Conservation (phyloP, 768 basidiomycete genomes). For the Pleurotus citrinopileatus region DNA sequence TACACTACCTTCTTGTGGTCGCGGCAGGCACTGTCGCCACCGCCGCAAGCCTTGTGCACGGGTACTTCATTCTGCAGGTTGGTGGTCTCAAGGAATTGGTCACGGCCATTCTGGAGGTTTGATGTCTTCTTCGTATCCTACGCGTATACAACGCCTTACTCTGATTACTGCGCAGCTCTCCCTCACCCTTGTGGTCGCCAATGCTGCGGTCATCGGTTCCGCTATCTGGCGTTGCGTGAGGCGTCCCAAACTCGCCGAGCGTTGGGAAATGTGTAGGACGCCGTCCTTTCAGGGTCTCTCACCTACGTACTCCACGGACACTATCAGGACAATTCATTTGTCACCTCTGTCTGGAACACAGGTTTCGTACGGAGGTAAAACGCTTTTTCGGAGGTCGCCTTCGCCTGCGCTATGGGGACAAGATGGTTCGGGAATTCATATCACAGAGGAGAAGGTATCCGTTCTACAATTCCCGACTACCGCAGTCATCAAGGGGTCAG, state of each 20-base stretch:
- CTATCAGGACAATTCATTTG: conserved; percentile 1
- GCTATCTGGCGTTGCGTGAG: conserved; percentile 22
- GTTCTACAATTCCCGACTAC: conserved; percentile 2
- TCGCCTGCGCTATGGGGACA: conserved; percentile 2
- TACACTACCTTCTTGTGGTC: conserved; percentile 39
- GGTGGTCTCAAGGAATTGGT: conserved; percentile 21
- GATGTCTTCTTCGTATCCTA: not conserved
- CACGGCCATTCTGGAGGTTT: conserved; percentile 35
- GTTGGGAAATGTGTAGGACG: conserved; percentile 5
- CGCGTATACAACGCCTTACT: too few relatives aligned
- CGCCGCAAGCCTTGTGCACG: conserved; percentile 33
- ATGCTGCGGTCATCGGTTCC: conserved; percentile 36
- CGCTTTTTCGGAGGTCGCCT: conserved; percentile 1
- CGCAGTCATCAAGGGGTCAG: not conserved
- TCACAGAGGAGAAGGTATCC: conserved; percentile 5
- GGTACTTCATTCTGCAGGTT: conserved; percentile 24
- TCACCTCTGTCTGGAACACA: conserved; percentile 3
- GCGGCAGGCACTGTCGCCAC: conserved; percentile 38
- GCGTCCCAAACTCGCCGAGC: not conserved
- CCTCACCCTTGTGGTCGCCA: conserved; percentile 38
- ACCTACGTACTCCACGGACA: conserved; percentile 1
- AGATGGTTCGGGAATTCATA: conserved; percentile 1
- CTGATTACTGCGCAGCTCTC: conserved; percentile 21
- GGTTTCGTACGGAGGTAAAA: conserved; percentile 9
- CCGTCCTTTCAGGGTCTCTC: conserved; percentile 3